phyloP scores from a whole-genome alignment of 192 early-diverging fungal genomes.

The Borealophlyctis nickersoniae region DNA sequence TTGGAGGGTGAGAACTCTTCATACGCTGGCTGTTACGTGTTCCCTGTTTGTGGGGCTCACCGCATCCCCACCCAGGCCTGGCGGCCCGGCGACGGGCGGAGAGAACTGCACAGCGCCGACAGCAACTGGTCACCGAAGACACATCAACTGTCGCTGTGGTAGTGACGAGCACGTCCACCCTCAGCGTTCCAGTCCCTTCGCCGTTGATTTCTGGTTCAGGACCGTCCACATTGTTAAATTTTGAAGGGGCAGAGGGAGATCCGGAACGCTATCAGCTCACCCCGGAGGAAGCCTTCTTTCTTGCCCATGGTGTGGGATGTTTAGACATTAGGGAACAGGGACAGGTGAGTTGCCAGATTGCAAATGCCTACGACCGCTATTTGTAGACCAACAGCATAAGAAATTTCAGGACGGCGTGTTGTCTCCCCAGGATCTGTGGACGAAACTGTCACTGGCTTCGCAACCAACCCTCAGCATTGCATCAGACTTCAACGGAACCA shows the following conservation, averaged over 20 bases:
- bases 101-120: neutral
- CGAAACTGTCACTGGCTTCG: slow-evolving; percentile 30
- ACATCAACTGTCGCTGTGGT: neutral
- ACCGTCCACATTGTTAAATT: too few relatives aligned
- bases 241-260: slow-evolving; percentile 5
- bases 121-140: neutral
- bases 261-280: slow-evolving; percentile 69
- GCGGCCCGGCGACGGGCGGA: slow-evolving; percentile 10
- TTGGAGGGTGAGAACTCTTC: slow-evolving; percentile 1
- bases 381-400: neutral
- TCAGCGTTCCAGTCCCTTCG: too few relatives aligned
- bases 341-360: neutral
- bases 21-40: neutral
- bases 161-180: too few relatives aligned
- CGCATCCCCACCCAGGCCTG: slow-evolving; percentile 1
- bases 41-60: neutral
- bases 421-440: neutral
- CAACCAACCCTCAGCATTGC: slow-evolving; percentile 27
- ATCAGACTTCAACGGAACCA: slow-evolving; percentile 3
- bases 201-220: too few relatives aligned
- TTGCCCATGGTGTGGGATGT: slow-evolving; percentile 55
- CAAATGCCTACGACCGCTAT: neutral
- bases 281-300: slow-evolving; percentile 72
- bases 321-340: slow-evolving; percentile 39
- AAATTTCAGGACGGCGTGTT: neutral